Conservation (phyloP, 441 rosid species). For the Jatropha multifida region DNA sequence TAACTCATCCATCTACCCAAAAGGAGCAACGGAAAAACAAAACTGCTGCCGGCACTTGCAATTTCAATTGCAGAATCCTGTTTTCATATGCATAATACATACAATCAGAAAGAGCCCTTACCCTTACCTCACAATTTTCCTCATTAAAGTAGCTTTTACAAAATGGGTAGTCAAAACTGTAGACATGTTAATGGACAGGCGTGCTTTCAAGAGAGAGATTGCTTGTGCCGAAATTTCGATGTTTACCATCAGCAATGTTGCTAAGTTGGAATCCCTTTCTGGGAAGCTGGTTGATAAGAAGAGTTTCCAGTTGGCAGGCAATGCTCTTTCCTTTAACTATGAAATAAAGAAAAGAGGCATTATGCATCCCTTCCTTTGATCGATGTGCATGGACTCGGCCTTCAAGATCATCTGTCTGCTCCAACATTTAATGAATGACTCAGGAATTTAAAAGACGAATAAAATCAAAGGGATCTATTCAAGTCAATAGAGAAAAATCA, state of each 20-base stretch:
- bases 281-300: constrained; percentile 85
- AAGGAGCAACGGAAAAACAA: constrained; percentile 50
- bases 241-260: constrained; percentile 88
- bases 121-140: not conserved
- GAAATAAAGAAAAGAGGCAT: constrained; percentile 74
- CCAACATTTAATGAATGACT: constrained; percentile 9
- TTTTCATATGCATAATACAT: constrained; percentile 9
- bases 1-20: too few relatives aligned
- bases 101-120: not conserved
- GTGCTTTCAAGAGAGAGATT: constrained; percentile 36
- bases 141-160: constrained; percentile 4
- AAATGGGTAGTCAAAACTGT: constrained; percentile 1
- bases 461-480: not conserved
- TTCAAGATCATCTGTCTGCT: constrained; percentile 93
- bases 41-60: constrained; percentile 54
- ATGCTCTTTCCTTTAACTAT: constrained; percentile 86
- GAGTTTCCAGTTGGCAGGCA: constrained; percentile 97
- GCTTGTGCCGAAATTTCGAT: constrained; percentile 77
- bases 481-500: not conserved
- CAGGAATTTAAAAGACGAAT: not conserved
- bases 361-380: constrained; percentile 67
- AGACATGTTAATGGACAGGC: constrained; percentile 27
- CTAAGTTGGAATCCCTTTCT: constrained; percentile 60
- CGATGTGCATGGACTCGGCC: constrained; percentile 78
- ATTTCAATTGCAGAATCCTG: not conserved